phyloP scores from a whole-genome alignment of 257 asterid genomes.

The Nicotiana knightiana region DNA sequence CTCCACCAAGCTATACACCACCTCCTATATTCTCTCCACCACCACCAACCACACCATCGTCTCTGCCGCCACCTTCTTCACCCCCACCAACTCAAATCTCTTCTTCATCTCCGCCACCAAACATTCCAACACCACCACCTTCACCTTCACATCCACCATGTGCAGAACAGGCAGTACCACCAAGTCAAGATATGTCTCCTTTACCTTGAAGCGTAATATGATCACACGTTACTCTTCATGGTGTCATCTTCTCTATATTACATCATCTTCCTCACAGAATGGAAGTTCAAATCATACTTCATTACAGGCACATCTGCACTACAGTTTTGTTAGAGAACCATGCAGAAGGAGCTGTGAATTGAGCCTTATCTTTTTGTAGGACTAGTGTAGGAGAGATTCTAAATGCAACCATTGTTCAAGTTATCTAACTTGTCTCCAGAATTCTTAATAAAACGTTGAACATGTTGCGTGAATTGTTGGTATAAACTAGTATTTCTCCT shows the following conservation, averaged over 20 bases:
- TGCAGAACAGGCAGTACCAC: constrained; percentile 8
- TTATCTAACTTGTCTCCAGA: background rate
- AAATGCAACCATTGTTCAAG: background rate
- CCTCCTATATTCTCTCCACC: background rate
- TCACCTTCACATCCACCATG: constrained; percentile 2
- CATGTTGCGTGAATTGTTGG: background rate
- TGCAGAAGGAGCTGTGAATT: constrained; percentile 5
- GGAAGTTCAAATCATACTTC: background rate
- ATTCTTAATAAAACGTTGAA: background rate
- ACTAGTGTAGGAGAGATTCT: background rate
- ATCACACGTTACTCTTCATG: background rate
- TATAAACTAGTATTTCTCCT: background rate
- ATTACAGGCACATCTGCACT: background rate
- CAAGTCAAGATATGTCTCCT: background rate
- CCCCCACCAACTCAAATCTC: constrained; percentile 15
- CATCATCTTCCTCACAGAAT: background rate
- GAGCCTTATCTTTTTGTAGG: background rate
- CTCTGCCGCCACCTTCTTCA: constrained; percentile 11
- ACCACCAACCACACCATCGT: background rate
- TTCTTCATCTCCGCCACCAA: constrained; percentile 7
- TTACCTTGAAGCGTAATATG: background rate
- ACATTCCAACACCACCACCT: background rate
- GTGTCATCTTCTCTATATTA: background rate
- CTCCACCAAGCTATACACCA: constrained; percentile 10
- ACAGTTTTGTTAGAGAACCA: background rate